Base-by-base conservation (phyloP, 331 rosid genomes). In the Rhamnella rubrinervis region DNA sequence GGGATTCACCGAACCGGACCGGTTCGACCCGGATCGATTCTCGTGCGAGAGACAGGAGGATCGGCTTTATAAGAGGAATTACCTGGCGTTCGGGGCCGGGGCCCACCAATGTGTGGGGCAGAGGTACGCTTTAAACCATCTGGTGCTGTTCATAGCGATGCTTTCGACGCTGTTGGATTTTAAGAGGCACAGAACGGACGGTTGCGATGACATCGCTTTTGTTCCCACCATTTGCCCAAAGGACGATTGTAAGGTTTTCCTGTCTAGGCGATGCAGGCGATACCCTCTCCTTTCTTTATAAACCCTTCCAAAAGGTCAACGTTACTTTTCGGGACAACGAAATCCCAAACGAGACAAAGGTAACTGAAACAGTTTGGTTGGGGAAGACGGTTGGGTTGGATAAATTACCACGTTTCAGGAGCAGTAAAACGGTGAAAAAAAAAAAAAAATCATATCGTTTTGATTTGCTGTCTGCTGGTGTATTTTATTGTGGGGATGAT, bases 51-150 rank as follows among this genome's bases (percentile, higher is more conserved):
- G 97, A 11, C 95, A 78, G 11, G 97, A 93, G 68, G 97, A 93
- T 71, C 87, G 85, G 58, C 25, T 80, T 39, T 86, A 64, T 82
- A 87, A 83, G 44, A 75, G 87, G 64, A 93, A 88, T 55, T 93
- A 79, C 78, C 59, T 93, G 55, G 92, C 95, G 0, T 93, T 93
- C 23, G 98, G 97, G 0, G 98, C 97, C 0, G 98, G 97, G 82
- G 71, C 97, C 75, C 98, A 93, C 84, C 96, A 85, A 71, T 93
- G 98, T 12, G 85, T 91, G 25, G 98, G 98, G 1, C 97, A 91
- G 82, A 82, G 96, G 23, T 93, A 93, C 39, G 98, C 98, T 0
- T 38, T 93, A 62, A 93, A 88, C 68, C 97, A 93, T 12, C 74
- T 93, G 0, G 98, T 91, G 0, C 74, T 93, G 15, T 93, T 93